Base-by-base conservation (phyloP, 306 rosid genomes). In the Prunus davidiana region DNA sequence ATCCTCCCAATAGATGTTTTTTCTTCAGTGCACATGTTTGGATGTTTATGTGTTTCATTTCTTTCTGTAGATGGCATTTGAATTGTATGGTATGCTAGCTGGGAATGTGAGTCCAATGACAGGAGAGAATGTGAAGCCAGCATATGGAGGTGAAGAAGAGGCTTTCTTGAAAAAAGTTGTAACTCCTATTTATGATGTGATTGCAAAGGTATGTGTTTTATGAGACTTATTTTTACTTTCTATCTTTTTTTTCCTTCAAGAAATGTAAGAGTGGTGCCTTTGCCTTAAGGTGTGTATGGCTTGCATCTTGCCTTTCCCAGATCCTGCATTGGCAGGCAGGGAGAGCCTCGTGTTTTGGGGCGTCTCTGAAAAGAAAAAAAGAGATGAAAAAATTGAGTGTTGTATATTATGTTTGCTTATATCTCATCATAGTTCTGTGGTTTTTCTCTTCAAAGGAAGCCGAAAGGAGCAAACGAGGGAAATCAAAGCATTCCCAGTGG, bases 401-500 rank as follows among this genome's bases (percentile, higher is more conserved):
- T 70, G 62, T 18, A 14, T 34, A n/a, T 32, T 71, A 32, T 34
- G 10, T 58, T 78, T 78, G 74, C 45, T 75, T 15, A 47, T 64
- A 66, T 73, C 60, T 69, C 16, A 75, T 58, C 14, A 18, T 57
- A 54, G 54, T 13, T 19, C 79, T 52, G 52, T 69, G 51, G 51
- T 77, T 83, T 52, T 2, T 80, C 68, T 82, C 77, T 62, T 76
- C 45, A 73, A 66, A 95, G 98, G 98, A 95, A 90, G 93, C 97
- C 77, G 88, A 79, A 71, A 70, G 80, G 68, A 95, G 95, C 84
- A 86, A 92, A 86, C 82, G 78, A 71, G 96, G 96, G 81, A 89
- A 87, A 87, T 95, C 98, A 77, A 95, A 95, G 86, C 98, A 95
- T 87, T 95, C 98, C n/a, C 96, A 89, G 69, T 95, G 98, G 98